Base-by-base conservation (phyloP, 768 basidiomycete genomes). In the Crepidotus variabilis region DNA sequence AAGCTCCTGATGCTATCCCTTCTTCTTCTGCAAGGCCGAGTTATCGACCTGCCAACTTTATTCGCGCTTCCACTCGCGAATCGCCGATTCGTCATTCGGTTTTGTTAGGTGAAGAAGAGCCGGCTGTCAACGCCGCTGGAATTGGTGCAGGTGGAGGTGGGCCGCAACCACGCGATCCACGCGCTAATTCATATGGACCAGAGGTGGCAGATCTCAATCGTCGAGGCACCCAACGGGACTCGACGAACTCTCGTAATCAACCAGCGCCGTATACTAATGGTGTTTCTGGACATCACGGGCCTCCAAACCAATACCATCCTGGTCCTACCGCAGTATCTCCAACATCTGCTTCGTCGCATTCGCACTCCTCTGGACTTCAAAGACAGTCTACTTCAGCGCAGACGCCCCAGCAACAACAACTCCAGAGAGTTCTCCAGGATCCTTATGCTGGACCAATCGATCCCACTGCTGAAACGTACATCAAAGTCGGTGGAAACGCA, bases 401-500 rank as follows among this genome's bases (percentile, higher is more conserved):
- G 53, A 54, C 57, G 7, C 64, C 46, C 47, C 69, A 62, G 58
- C 72, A 58, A 61, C 70, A 57, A 55, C 70, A 65, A 60, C 49
- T 63, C 28, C 65, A 63, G 59, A 68, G 57, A 47, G 70, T 72
- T n/a, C 64, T 71, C 2, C 73, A 75, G 54, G 84, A 84, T 64
- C 78, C 80, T 21, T 71, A 76, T 21, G 78, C 79, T 9, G 86
- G 87, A 60, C 75, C 84, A 0, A 79, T 87, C 34, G 86, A 85
- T 63, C 86, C 86, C 6, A 82, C 71, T 2, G 78, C 84, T 10
- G 78, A 85, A 60, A 86, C 82, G 2, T 89, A 79, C 67, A 84
- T 91, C 67, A 86, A 82, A 66, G 81, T 91, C 18, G 91, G 90
- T 1, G 72, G 75, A 32, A 81, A 82, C 50, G 76, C 86, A 1